Evolutionary conservation across 1,139 yeast genomes (phyloP).

Genomic region (Debaryomycetaceae sp.): DNA sequence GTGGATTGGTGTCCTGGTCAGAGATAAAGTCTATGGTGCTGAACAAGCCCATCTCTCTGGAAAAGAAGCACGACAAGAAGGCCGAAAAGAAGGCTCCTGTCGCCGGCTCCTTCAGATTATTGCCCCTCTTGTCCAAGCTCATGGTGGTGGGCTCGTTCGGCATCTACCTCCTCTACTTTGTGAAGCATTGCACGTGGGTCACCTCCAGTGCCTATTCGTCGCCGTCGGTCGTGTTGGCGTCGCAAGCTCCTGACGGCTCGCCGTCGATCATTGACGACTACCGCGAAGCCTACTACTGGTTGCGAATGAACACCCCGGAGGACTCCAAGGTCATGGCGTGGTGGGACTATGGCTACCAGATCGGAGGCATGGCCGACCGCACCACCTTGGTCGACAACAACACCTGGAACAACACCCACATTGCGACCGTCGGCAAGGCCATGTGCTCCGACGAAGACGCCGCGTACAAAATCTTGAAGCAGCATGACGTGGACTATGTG

Average conservation of each 20-base stretch:
- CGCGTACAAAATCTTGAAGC: constrained; percentile 76
- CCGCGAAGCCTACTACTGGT: constrained; percentile 98
- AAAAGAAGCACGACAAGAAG: constrained; percentile 4
- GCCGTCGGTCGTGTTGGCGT: constrained; percentile 93
- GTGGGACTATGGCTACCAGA: constrained; percentile 99
- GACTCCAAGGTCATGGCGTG: constrained; percentile 96
- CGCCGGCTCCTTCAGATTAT: constrained; percentile 13
- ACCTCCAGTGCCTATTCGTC: constrained; percentile 93
- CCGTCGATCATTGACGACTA: constrained; percentile 85
- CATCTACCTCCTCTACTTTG: constrained; percentile 72
- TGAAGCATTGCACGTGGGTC: constrained; percentile 95
- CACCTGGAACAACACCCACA: constrained; percentile 99
- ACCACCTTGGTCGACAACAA: constrained; percentile 97
- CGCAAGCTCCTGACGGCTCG: constrained; percentile 76
- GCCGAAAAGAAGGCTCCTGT: constrained; percentile 2
- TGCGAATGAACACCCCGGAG: constrained; percentile 94
- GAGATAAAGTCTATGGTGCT: too few relatives aligned
- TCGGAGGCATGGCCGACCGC: constrained; percentile 99
- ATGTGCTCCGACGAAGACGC: constrained; percentile 86
- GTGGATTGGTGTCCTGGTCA: constrained; percentile 25
- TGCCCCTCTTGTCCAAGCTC: constrained; percentile 42
- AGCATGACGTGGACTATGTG: constrained; percentile 93
- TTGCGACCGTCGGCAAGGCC: constrained; percentile 99
- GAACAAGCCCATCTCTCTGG: too few relatives aligned
- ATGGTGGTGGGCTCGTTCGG: constrained; percentile 62